These are phyloP conservation scores for Lentinula boryana DNA, from an alignment of 768 basidiomycete species.

Conservation along the genomic window DNA sequence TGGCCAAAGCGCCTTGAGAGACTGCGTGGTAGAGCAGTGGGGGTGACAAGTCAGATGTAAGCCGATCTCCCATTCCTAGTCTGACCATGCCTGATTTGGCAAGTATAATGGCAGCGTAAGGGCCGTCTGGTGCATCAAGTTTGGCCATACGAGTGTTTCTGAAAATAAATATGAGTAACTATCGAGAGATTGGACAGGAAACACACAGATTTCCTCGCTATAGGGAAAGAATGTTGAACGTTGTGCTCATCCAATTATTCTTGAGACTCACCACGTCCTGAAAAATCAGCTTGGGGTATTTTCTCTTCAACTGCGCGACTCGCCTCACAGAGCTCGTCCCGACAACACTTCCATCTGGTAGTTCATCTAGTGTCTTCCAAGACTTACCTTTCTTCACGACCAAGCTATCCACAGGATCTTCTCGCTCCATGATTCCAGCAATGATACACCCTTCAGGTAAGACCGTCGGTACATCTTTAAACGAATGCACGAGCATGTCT, in stretches of 20 bases:
- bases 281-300: conserved; percentile 72
- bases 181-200: neutral
- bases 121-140: conserved; percentile 76
- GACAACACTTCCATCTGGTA: conserved; percentile 86
- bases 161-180: conserved; percentile 3
- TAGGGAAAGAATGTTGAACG: too few relatives aligned
- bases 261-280: conserved; percentile 76
- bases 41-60: conserved; percentile 66
- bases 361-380: conserved; percentile 72
- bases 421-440: conserved; percentile 79
- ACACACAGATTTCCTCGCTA: conserved; percentile 87
- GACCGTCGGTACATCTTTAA: conserved; percentile 91
- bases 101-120: conserved; percentile 85
- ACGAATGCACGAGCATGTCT: conserved; percentile 88
- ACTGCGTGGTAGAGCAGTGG: conserved; percentile 85
- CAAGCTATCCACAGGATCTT: conserved; percentile 84
- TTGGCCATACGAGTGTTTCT: conserved; percentile 90
- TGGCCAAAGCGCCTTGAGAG: conserved; percentile 86
- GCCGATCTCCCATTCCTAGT: conserved; percentile 65
- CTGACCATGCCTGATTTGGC: conserved; percentile 91
- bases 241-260: neutral
- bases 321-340: conserved; percentile 93
- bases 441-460: conserved; percentile 82
- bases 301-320: conserved; percentile 82
- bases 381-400: conserved; percentile 58